Evolutionary conservation across 169 alveolate genomes (phyloP).

Genomic region (Plasmodium knowlesi): DNA sequence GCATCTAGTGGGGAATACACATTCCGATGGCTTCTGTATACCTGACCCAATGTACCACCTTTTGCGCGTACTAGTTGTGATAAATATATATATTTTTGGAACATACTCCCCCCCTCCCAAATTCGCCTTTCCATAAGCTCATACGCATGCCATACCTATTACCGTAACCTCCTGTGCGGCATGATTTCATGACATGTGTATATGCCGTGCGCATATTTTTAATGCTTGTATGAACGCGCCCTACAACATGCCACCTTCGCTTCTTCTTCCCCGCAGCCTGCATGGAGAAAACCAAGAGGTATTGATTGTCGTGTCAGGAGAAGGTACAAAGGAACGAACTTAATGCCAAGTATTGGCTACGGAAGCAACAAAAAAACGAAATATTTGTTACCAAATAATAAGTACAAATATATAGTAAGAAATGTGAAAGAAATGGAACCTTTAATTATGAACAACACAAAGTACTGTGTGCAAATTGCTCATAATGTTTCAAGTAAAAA

Average conservation of each 20-base stretch:
- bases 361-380: constrained; percentile 96
- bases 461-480: constrained; percentile 95
- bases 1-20: neutral
- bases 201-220: neutral
- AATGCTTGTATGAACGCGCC: neutral
- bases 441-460: constrained; percentile 96
- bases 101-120: neutral
- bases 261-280: constrained; percentile 77
- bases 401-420: constrained; percentile 93
- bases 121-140: neutral
- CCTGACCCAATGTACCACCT: neutral
- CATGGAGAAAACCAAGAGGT: constrained; percentile 99
- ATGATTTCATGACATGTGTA: neutral
- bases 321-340: constrained; percentile 94
- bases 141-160: neutral
- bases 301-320: constrained; percentile 97
- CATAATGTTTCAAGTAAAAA: constrained; percentile 93
- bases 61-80: neutral
- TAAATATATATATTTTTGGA: neutral
- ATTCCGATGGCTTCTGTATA: neutral
- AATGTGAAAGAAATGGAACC: constrained; percentile 93
- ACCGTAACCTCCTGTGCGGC: neutral
- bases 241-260: neutral
- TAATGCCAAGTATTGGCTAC: constrained; percentile 97
- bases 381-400: constrained; percentile 93